These are phyloP conservation scores for Boechera retrofracta DNA, from an alignment of 345 rosid species.

Conservation along the genomic window DNA sequence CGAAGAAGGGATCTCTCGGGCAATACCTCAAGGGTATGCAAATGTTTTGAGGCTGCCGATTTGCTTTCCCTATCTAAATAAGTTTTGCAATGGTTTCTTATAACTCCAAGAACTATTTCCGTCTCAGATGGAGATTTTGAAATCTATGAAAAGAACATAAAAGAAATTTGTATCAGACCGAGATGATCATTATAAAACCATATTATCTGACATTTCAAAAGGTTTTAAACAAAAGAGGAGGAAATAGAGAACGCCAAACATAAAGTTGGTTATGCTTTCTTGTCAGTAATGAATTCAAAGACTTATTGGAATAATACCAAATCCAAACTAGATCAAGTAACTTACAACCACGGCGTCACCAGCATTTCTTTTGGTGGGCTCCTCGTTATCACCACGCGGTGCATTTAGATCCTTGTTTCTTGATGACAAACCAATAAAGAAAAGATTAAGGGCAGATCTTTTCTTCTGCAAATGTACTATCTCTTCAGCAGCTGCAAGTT, in stretches of 20 bases:
- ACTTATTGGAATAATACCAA: constrained; percentile 2
- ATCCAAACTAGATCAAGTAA: constrained; percentile 38
- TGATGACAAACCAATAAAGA: constrained; percentile 70
- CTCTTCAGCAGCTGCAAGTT: constrained; percentile 89
- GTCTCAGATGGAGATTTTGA: constrained; percentile 87
- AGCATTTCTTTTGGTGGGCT: constrained; percentile 65
- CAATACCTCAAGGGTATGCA: constrained; percentile 79
- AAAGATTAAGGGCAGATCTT: constrained; percentile 79
- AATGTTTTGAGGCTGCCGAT: constrained; percentile 70
- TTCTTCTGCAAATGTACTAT: constrained; percentile 73
- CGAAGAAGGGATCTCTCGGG: constrained; percentile 12
- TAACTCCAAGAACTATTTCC: constrained; percentile 87
- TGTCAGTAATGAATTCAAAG: constrained; percentile 5
- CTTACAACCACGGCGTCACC: constrained; percentile 76
- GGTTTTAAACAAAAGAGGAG: background rate
- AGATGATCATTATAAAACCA: constrained; percentile 8
- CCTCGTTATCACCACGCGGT: constrained; percentile 48
- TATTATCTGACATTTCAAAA: constrained; percentile 11
- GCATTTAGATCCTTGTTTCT: constrained; percentile 52
- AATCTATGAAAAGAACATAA: constrained; percentile 52
- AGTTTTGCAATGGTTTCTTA: constrained; percentile 73
- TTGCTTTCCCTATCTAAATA: constrained; percentile 62
- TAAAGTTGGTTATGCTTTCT: constrained; percentile 19
- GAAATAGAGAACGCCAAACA: background rate
- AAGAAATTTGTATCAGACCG: constrained; percentile 12